phyloP scores from a whole-genome alignment of 352 stramenopile genomes.

The Phytophthora megakarya region DNA sequence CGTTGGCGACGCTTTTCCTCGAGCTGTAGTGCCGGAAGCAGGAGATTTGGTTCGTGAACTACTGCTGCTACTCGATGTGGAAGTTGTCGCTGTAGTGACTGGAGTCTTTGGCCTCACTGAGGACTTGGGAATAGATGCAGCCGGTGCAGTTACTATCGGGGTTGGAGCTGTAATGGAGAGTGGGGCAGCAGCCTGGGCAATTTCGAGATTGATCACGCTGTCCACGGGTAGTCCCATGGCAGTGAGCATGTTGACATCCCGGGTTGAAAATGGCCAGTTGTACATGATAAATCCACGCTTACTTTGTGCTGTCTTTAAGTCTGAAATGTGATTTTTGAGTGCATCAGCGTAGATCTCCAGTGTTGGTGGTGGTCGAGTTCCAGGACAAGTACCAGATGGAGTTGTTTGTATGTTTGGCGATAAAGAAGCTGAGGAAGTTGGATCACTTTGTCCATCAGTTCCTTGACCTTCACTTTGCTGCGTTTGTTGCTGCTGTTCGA shows the following conservation, averaged over 20 bases:
- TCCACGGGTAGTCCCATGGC: slow-evolving; percentile 51
- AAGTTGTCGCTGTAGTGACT: not conserved
- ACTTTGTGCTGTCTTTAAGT: slow-evolving; percentile 16
- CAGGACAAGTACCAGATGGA: not conserved
- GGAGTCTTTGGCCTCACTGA: slow-evolving; percentile 13
- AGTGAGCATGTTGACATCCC: slow-evolving; percentile 56
- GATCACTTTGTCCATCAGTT: slow-evolving; percentile 17
- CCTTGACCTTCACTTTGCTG: slow-evolving; percentile 23
- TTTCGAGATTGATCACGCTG: slow-evolving; percentile 61
- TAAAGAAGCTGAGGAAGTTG: not conserved
- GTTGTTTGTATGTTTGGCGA: not conserved
- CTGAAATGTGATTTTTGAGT: slow-evolving; percentile 20
- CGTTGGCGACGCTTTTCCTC: slow-evolving; percentile 17
- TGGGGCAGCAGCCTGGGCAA: slow-evolving; percentile 2
- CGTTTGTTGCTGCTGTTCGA: slow-evolving; percentile 12
- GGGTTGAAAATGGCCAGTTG: slow-evolving; percentile 55
- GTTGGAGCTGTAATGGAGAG: not conserved
- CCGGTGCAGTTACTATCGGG: not conserved
- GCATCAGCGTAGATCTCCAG: slow-evolving; percentile 19
- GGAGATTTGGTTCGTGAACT: slow-evolving; percentile 19
- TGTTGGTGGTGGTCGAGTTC: slow-evolving; percentile 12
- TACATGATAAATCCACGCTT: slow-evolving; percentile 59
- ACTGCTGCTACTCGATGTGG: not conserved
- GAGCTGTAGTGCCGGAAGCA: not conserved
- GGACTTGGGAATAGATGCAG: not conserved